Evolutionary conservation across 108 stramenopile genomes (phyloP), one percentile per base, ranked within the genome.

Genomic region (Discostella pseudostelligera): DNA sequence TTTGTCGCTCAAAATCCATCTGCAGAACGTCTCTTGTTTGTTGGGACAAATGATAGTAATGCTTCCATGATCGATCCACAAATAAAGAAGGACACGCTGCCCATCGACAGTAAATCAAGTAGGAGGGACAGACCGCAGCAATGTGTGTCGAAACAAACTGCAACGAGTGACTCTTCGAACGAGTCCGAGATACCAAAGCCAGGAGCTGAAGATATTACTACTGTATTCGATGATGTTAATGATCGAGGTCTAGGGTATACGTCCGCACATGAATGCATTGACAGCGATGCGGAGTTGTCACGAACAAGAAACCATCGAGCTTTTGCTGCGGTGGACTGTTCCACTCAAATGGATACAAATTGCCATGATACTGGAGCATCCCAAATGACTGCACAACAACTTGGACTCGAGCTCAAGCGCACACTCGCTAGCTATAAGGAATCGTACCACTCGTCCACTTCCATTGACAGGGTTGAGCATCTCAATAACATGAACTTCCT

Each of bases 391-490:
- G 16, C 22, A 12, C 53, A 32, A n/a, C 35, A 36, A 25, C 48
- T 77, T 24, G 76, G 76, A 16, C 32, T 17, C 17, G 69, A 77
- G 48, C 58, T 77, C 40, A 70, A 65, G 53, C 59, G 58, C 57
- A 70, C 76, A 45, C 37, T 77, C 17, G 48, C 63, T 58, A 62
- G 70, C n/a, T 77, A 77, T 45, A 63, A 70, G 59, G 60, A 57
- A 24, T 63, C 62, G 26, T 54, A 50, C 26, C 58, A 64, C 44
- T 50, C 53, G 13, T 70, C 64, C 13, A 57, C 76, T 19, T 77
- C 76, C 13, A 45, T 14, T 10, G 76, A 77, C 36, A 55, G 58
- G 39, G 17, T 77, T 25, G 56, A 77, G 46, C 68, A 70, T 20
- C 68, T 77, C 22, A 50, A 53, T 17, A 53, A 65, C 32, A 77